Conservation (phyloP, 2,329 filamentous ascomycete species). For the Sclerotinia borealis region DNA sequence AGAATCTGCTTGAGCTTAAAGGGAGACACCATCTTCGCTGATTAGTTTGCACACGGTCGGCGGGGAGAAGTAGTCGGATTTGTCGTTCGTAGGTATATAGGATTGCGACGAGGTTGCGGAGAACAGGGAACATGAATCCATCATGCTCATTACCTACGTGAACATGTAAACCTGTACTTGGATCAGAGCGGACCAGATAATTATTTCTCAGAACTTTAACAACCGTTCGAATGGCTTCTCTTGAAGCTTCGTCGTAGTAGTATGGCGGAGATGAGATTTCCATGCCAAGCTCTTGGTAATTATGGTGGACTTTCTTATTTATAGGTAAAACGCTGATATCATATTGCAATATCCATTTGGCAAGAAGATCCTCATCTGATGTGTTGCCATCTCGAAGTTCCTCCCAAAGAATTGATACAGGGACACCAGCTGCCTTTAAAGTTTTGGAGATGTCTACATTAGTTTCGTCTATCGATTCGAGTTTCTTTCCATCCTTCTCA, state of each 20-base stretch:
- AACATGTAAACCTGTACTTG: conserved; percentile 28
- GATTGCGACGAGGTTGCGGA: conserved; percentile 29
- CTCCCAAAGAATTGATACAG: neutral
- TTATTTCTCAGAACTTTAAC: conserved; percentile 10
- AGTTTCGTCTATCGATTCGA: neutral
- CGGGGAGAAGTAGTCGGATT: conserved; percentile 11
- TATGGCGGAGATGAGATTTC: conserved; percentile 4
- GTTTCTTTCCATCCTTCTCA: neutral
- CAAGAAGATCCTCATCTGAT: neutral
- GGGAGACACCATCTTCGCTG: neutral
- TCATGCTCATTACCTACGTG: conserved; percentile 29
- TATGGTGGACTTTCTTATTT: neutral
- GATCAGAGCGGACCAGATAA: conserved; percentile 25
- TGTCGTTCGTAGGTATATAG: conserved; percentile 28
- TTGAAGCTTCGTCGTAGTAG: neutral
- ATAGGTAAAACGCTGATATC: neutral
- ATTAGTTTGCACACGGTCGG: neutral
- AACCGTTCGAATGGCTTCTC: conserved; percentile 6
- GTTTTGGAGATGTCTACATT: neutral
- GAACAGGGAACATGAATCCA: conserved; percentile 21
- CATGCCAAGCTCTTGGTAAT: neutral
- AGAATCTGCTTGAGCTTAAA: neutral
- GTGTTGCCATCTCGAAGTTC: neutral
- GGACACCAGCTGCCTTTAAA: neutral
- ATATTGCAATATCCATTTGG: neutral